Percentiles rank a stretch among this genome's conserved stretches.
Conservation (phyloP, 495 filamentous ascomycete species). For the Neurospora hispaniola region DNA sequence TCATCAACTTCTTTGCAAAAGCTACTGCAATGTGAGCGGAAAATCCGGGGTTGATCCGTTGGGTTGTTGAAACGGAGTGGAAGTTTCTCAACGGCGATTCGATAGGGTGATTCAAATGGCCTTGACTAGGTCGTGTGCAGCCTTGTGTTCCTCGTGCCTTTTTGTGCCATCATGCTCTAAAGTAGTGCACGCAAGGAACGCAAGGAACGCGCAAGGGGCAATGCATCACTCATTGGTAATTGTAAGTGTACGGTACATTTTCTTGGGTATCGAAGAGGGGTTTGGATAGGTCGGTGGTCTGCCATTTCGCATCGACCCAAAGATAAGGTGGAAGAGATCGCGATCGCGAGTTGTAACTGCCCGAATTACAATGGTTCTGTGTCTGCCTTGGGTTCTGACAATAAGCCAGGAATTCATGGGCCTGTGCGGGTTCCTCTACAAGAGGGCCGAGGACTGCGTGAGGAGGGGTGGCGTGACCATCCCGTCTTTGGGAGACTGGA, state of each 20-base stretch:
- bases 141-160: background rate
- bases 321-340: background rate
- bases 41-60: background rate
- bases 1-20: background rate
- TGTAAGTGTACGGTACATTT: background rate
- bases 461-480: background rate
- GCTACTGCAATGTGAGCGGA: background rate
- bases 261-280: background rate
- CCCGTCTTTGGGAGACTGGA: too few relatives aligned
- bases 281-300: background rate
- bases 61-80: background rate
- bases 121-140: background rate
- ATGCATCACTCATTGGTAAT: background rate
- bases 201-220: background rate
- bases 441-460: background rate
- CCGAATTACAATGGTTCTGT: background rate
- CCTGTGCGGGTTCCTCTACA: background rate
- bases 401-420: background rate
- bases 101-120: background rate
- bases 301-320: background rate
- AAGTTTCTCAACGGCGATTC: background rate
- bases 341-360: background rate
- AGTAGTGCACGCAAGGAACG: background rate
- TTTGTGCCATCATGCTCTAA: background rate
- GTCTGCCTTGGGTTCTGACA: background rate